phyloP scores from a whole-genome alignment of 2,329 filamentous ascomycete genomes.

The Huntiella savannae region DNA sequence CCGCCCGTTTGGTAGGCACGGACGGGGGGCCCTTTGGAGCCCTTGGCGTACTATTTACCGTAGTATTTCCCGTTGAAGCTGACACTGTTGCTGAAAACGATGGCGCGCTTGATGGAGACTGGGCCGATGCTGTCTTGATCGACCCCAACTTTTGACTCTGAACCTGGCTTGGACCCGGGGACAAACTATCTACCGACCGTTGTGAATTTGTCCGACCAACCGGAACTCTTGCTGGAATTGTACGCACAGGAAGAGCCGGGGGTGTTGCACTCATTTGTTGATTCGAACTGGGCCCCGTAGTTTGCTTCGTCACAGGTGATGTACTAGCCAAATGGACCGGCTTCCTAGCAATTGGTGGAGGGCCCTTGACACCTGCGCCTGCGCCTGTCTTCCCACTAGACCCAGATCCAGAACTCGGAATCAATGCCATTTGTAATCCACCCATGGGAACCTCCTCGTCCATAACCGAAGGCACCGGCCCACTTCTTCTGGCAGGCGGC shows the following conservation, averaged over 20 bases:
- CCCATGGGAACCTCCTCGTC: neutral
- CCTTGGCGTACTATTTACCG: too few species aligned
- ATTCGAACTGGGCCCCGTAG: neutral
- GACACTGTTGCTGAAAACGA: too few species aligned
- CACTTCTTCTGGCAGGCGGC: neutral
- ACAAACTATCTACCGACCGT: neutral
- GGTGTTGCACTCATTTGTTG: neutral
- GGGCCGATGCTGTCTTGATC: too few species aligned
- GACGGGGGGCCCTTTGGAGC: too few species aligned
- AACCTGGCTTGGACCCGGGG: neutral
- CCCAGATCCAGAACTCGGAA: neutral
- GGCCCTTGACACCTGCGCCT: constrained; percentile 14
- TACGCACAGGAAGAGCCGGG: neutral
- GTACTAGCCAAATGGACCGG: constrained; percentile 29
- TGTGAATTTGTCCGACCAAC: constrained; percentile 1
- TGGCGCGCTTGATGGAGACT: too few species aligned
- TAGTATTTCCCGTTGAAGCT: too few species aligned
- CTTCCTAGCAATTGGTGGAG: constrained; percentile 44
- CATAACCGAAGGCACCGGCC: constrained; percentile 15
- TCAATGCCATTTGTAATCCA: constrained; percentile 9
- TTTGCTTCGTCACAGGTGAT: neutral
- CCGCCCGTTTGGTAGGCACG: too few species aligned
- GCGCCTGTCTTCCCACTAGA: neutral
- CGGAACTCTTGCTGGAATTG: constrained; percentile 1
- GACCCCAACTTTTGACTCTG: too few species aligned